Evolutionary conservation across 2,329 filamentous ascomycete species (phyloP).

Genomic region (Intubia oerlemansii): DNA sequence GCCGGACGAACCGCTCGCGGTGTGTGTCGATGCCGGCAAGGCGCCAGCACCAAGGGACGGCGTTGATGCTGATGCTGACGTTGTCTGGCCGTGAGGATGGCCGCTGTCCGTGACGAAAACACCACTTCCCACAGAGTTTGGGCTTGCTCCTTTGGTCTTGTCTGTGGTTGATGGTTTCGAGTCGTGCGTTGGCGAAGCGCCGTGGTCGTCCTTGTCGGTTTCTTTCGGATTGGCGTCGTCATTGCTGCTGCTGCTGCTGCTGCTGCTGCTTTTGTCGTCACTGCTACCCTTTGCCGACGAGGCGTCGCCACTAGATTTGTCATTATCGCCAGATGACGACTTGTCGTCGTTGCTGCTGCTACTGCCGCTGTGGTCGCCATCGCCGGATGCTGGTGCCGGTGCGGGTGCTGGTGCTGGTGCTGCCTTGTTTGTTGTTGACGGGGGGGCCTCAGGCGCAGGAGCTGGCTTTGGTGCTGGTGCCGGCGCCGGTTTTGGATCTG

Average conservation of each 20-base stretch:
- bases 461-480: neutral
- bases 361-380: neutral
- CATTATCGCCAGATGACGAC: neutral
- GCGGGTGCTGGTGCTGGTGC: neutral
- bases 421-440: neutral
- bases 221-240: neutral
- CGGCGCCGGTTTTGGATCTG: neutral
- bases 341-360: neutral
- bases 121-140: too few relatives aligned
- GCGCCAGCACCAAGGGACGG: neutral
- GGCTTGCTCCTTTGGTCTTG: too few relatives aligned
- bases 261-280: neutral
- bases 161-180: neutral
- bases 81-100: constrained; percentile 1
- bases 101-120: too few relatives aligned
- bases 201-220: neutral
- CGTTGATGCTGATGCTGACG: neutral
- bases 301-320: too few relatives aligned
- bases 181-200: neutral
- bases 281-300: neutral
- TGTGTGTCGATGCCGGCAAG: neutral
- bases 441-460: neutral
- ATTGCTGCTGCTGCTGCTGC: neutral
- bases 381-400: neutral
- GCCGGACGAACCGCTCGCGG: too few relatives aligned